phyloP scores from a whole-genome alignment of 2,329 filamentous ascomycete species.

The Leptoxyphium fumago region DNA sequence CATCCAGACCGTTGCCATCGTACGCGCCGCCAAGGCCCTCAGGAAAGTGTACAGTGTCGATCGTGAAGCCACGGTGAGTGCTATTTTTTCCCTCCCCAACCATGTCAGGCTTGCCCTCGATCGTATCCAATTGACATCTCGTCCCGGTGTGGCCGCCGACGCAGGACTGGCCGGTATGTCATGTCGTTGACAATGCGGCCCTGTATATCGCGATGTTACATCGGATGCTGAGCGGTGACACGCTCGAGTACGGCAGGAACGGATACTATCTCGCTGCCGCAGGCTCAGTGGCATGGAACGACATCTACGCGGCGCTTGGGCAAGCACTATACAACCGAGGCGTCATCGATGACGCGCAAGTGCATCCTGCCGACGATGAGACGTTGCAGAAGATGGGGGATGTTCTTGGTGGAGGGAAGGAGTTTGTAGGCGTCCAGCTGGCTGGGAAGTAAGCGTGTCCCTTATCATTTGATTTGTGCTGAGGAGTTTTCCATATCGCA shows the following conservation, averaged over 20 bases:
- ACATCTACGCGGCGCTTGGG: slow-evolving; percentile 35
- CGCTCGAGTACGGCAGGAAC: slow-evolving; percentile 26
- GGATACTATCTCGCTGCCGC: slow-evolving; percentile 38
- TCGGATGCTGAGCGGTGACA: slow-evolving; percentile 27
- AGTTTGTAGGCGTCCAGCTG: slow-evolving; percentile 26
- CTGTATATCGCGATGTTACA: slow-evolving; percentile 34
- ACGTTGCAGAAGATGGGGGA: slow-evolving; percentile 28
- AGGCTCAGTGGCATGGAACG: slow-evolving; percentile 36
- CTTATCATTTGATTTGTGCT: no score
- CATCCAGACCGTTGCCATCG: slow-evolving; percentile 36
- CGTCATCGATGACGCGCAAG: slow-evolving; percentile 23
- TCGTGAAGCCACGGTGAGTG: slow-evolving; percentile 8
- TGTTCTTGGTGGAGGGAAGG: slow-evolving; percentile 22
- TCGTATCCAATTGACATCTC: no score
- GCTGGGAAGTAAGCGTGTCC: slow-evolving; percentile 27
- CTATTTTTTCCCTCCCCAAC: background rate
- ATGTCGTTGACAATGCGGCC: slow-evolving; percentile 32
- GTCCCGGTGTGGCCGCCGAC: background rate
- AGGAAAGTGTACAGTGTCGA: slow-evolving; percentile 31
- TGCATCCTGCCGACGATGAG: slow-evolving; percentile 23
- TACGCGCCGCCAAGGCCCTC: slow-evolving; percentile 29
- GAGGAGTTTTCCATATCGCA: no score
- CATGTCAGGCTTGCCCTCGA: no score
- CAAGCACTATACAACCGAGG: slow-evolving; percentile 25
- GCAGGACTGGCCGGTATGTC: slow-evolving; percentile 39